Base-by-base conservation (phyloP, 2,329 filamentous ascomycete genomes). In the Paradendryphiella salina region DNA sequence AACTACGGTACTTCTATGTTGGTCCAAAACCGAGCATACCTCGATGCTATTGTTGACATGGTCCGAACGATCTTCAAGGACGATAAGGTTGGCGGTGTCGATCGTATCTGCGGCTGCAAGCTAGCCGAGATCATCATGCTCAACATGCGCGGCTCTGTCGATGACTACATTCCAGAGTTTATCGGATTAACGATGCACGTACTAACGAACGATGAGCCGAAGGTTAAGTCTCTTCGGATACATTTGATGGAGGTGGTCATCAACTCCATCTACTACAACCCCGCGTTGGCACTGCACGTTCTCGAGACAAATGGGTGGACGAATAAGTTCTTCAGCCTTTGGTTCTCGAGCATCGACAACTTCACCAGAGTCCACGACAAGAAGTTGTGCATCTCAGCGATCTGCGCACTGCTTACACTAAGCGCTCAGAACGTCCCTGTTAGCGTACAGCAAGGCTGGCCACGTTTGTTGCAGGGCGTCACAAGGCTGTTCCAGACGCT, bases 161-260 rank as follows among this genome's bases (percentile, higher is more conserved):
- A 97, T 74, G 86, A 88, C 69, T 93, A 90, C 69, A 85, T 97
- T 29, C 86, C 89, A 14, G 88, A 90, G 51, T 97, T 99, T 73
- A 86, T 97, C 61, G 84, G 85, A 61, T 86, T 97, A 74, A 88
- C 90, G 23, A 97, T 97, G 91, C 82, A 77, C 38, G 86, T 92
- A 31, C 81, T 99, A 32, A 84, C 80, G 17, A 85, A 82, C 42
- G 82, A 87, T 35, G 89, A 96, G 59, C 80, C 89, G 43, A 92
- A 91, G 75, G 86, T 95, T 63, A 96, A 95, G 80, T 92, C 90
- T 3, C 95, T 96, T 74, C 88, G 90, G 66, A 92, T 97, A 46
- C 93, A 99, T 73, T 78, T 99, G 36, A 96, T 99, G 89, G 94
- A 99, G 77, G 95, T 99, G 86, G 86, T 99, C 51, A 96, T 99